Base-by-base conservation (phyloP, 2,329 filamentous ascomycete species). In the Cercospora berteroae region DNA sequence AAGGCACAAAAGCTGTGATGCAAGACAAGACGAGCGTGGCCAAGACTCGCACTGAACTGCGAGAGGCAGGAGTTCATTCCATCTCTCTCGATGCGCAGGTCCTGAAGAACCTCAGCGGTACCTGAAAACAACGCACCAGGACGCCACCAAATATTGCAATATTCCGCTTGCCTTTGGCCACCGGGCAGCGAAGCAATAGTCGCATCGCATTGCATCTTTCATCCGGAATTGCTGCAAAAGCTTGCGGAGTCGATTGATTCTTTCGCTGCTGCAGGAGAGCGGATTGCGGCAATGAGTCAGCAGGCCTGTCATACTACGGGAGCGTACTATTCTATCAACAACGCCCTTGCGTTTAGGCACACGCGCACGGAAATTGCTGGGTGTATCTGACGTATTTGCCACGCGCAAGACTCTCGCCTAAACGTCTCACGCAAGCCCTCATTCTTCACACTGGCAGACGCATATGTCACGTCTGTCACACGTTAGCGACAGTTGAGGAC, bases 1-100 rank as follows among this genome's bases (percentile, higher is more conserved):
- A 98, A 74, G 93, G 85, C 8, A 94, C 91, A 5, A 88, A 84
- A 77, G 86, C 91, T 4, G 93, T 97, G 1, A 86, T 90, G 77
- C 82, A 84, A 7, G 83, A 77, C 1, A 39, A 78, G 76, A 36
- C 93, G 90, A 90, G 82, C 82, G 33, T 71, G 0, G 79, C 83
- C 74, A 74, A 74, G 64, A 86, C 86, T 61, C 82, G 95, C 69
- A 50, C 60, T 23, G 62, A 70, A 16, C 57, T 71, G 23, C 29
- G 63, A 27, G 59, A 66, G 23, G 58, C 48, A 6, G 70, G 70
- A 5, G 70, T 71, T 3, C 31, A 50, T 39, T 36, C 68, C 29
- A 59, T 71, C 16, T 55, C 55, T 9, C 33, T 65, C 58, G 66
- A 64, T 7, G 50, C 52, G n/a, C 58, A 63, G 31, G 31, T 63